Percentiles rank a stretch among this genome's conserved stretches.
These are phyloP conservation scores for Primulina eburnea DNA, from an alignment of 257 asterid species.

Conservation along the genomic window DNA sequence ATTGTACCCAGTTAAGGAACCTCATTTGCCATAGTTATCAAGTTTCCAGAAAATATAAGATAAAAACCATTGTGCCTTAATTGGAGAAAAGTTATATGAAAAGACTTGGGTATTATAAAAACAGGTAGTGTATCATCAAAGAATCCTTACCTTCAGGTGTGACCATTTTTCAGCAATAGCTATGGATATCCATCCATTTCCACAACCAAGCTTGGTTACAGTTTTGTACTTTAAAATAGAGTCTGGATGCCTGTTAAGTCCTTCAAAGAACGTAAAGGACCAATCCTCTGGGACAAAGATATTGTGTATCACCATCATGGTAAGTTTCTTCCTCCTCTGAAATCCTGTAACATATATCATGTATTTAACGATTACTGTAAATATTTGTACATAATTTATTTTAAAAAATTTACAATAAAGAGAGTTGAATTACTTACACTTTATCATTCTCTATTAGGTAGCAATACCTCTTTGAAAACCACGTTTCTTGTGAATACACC, in stretches of 20 bases:
- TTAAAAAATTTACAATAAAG: no score
- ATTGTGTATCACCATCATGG: slow-evolving; percentile 95
- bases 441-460: no score
- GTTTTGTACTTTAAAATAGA: slow-evolving; percentile 88
- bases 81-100: slow-evolving; percentile 3
- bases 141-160: slow-evolving; percentile 62
- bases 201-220: slow-evolving; percentile 96
- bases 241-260: slow-evolving; percentile 91
- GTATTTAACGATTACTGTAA: no score
- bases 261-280: slow-evolving; percentile 98
- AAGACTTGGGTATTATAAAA: background rate
- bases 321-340: slow-evolving; percentile 77
- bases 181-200: slow-evolving; percentile 99
- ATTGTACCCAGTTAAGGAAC: slow-evolving; percentile 26
- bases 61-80: background rate
- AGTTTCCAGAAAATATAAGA: slow-evolving; percentile 19
- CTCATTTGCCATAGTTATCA: slow-evolving; percentile 13
- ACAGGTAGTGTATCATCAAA: slow-evolving; percentile 17
- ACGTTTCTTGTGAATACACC: no score
- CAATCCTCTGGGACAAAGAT: slow-evolving; percentile 95
- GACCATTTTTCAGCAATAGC: slow-evolving; percentile 97
- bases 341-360: slow-evolving; percentile 36
- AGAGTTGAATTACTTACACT: no score
- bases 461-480: no score
- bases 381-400: no score